Base-by-base conservation (phyloP, 768 basidiomycete genomes). In the Serendipita sp. region DNA sequence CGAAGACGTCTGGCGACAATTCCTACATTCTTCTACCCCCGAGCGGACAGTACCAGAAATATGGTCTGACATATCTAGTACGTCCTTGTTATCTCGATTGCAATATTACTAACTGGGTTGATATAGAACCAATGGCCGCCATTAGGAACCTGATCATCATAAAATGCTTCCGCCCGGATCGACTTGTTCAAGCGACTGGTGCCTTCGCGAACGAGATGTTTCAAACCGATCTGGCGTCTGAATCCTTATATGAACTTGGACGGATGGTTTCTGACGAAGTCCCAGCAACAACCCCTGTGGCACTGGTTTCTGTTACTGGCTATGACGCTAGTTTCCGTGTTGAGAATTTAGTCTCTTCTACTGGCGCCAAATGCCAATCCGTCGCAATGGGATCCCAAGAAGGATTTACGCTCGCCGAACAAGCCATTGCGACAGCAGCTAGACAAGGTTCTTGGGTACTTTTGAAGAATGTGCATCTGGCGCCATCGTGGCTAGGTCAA, bases 381-480 rank as follows among this genome's bases (percentile, higher is more conserved):
- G 91, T 99, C 28, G 96, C 96, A 13, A 96, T 99, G 93, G 96
- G 96, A 28, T 96, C 95, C 1, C 88, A 93, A 68, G 96, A 99
- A 78, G 95, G 95, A n/a, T 95, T 92, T 74, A 83, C 84, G 2
- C 80, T 94, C 1, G 96, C 96, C 10, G 95, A 99, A 70, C 94
- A 96, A 75, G 94, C 95, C 2, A 96, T 99, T 67, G 87, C 89
- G 35, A 77, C 85, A 28, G 96, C 94, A 45, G 89, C 93, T 30
- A 84, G 95, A 10, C 89, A 91, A 74, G 96, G 96, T 10, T 83
- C 88, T 37, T 96, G 94, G 94, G 95, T 99, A 1, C 79, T 99
- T 32, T 82, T 97, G 67, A 98, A 98, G 79, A 99, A 99, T 68
- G 92, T 95, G 16, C 94, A 98, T 72, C 82, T 99, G 48, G 92